Base-by-base conservation (phyloP, 1,284 basidiomycete species). In the Papiliotrema nemorosa region DNA sequence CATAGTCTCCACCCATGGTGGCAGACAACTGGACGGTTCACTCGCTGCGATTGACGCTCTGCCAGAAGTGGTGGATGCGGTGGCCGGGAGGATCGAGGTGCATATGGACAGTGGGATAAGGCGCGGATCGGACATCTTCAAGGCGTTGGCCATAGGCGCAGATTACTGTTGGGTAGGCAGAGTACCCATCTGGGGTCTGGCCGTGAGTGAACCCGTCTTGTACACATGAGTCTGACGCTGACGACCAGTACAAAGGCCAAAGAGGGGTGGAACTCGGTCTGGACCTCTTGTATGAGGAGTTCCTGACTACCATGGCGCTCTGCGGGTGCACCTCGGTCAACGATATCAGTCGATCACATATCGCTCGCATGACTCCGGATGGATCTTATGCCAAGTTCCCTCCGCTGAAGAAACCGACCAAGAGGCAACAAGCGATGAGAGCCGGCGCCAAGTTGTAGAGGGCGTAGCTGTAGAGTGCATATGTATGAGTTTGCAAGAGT, bases 1-100 rank as follows among this genome's bases (percentile, higher is more conserved):
- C 0, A 78, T 85, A 35, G 74, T 78, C 39, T 63, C 70, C 22
- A 44, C n/a, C 3, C 43, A 44, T 26, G 43, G 43, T 4, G 43
- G 43, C 1, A 51, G 69, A 9, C 69, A 71, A 51, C 53, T 71
- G 18, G 69, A 73, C 50, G 61, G 63, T 26, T 57, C 59, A 56
- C 25, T 35, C 31, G 27, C 43, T 10, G 57, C 64, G 0, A 36
- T 67, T 31, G 60, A 64, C 37, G 62, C 59, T 1, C 53, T 68
- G 9, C 53, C 57, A 10, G 64, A 62, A 20, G 52, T 62, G 16
- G 57, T 62, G 0, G 60, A 54, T 3, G 63, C 57, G 3, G 59
- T 60, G 18, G 52, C 56, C 12, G 64, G 64, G 0, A 49, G 58
- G 16, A 60, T 66, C 34, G 58, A 60, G 21, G 56, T 70, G 14